Base-by-base conservation (phyloP, 345 rosid genomes). In the Lumnitzera racemosa region DNA sequence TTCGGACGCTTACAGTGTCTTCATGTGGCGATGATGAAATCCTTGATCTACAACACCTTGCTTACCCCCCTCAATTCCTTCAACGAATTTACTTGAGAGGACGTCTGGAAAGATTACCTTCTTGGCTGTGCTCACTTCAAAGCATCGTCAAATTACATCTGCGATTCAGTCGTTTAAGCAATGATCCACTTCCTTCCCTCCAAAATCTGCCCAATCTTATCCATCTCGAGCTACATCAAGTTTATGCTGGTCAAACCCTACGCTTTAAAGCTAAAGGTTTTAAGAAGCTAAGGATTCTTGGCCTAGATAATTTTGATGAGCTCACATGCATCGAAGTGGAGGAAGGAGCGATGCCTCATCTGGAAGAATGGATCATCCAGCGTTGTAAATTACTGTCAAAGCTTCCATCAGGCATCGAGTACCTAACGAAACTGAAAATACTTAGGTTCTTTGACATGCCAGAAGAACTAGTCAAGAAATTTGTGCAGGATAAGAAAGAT, bases 391-490 rank as follows among this genome's bases (percentile, higher is more conserved):
- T 51, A 16, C 55, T 77, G 51, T 31, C 64, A 51, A 49, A 65
- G 49, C 62, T 74, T 3, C 78, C 81, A 0, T 59, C 49, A 5
- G 76, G 81, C 5, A 65, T 77, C 8, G 70, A 73, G 50, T 60
- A 65, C 17, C 53, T 77, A 52, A 51, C 25, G 13, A 77, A 43
- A 52, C 75, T 77, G 2, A 64, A 73, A 47, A 69, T 70, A 8
- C 62, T 73, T 8, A 59, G 68, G 54, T 61, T 73, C 23, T 73
- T 73, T 10, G 78, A 70, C 17, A 65, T 73, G 77, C 71, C 77
- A 0, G 67, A 46, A 9, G 73, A 77, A 14, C 54, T 77, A 9
- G 64, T 77, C 57, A 53, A 57, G 53, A 73, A 60, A 12, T 46
- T 68, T 49, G 15, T 46, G 29, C 63, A 1, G 24, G 63, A 62